A percentile compares a stretch with the other conserved stretches of the same genome.
Conservation (phyloP, 2,329 filamentous ascomycete genomes). For the Diaporthe capsici region DNA sequence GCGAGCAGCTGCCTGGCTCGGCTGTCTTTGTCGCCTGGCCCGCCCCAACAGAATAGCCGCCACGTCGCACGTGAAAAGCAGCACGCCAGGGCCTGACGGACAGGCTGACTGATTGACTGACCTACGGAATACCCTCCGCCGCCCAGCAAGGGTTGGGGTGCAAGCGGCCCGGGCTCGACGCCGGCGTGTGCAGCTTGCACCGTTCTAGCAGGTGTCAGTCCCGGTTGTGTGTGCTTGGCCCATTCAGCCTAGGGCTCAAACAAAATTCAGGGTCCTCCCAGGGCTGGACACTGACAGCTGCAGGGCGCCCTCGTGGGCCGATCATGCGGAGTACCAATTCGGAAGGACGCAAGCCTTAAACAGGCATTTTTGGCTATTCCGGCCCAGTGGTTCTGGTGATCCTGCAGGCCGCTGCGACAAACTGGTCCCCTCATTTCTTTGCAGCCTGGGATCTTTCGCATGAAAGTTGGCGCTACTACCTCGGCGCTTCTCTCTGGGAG, state of each 20-base stretch:
- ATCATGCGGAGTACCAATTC: conserved; percentile 21
- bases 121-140: background rate
- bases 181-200: conserved; percentile 1
- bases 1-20: conserved; percentile 22
- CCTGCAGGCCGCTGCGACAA: background rate
- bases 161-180: background rate
- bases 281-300: conserved; percentile 28
- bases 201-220: conserved; percentile 9
- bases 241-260: background rate
- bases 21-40: background rate
- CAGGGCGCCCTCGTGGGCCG: conserved; percentile 28
- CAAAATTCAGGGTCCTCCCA: conserved; percentile 15
- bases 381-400: conserved; percentile 14
- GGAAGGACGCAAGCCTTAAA: conserved; percentile 17
- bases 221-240: background rate
- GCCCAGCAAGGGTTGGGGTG: background rate
- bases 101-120: background rate
- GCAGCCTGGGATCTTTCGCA: background rate
- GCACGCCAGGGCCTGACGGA: background rate
- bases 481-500: conserved; percentile 29
- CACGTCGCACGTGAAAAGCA: conserved; percentile 23
- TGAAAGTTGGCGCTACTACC: conserved; percentile 31
- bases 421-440: background rate
- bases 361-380: background rate
- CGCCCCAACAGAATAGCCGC: background rate